A percentile compares a stretch with the other conserved stretches of the same genome.
Conservation (phyloP, 495 filamentous ascomycete species). For the Xylaria venustula region DNA sequence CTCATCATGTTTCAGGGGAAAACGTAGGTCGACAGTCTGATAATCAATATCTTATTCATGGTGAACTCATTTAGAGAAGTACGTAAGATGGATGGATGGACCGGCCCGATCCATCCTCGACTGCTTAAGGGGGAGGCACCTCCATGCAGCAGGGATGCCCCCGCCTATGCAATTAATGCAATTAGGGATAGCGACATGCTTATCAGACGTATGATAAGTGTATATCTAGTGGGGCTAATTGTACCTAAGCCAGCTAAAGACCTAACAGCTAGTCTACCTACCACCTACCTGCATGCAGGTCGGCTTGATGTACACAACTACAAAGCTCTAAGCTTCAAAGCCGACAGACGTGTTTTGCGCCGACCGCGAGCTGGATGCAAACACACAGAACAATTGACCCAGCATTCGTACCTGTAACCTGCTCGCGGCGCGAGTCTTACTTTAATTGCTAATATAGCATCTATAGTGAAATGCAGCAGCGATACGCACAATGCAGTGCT, state of each 20-base stretch:
- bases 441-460: background rate
- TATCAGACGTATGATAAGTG: background rate
- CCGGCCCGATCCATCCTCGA: background rate
- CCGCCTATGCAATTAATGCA: slow-evolving; percentile 3
- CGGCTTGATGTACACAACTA: too few relatives aligned
- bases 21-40: background rate
- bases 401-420: background rate
- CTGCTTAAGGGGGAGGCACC: too few relatives aligned
- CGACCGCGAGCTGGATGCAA: background rate
- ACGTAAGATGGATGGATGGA: background rate
- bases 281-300: too few relatives aligned
- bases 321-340: slow-evolving; percentile 1
- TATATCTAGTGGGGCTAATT: background rate
- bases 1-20: too few relatives aligned
- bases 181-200: background rate
- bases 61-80: too few relatives aligned
- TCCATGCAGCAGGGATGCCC: background rate
- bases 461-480: slow-evolving; percentile 24
- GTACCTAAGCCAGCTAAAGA: background rate
- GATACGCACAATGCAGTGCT: slow-evolving; percentile 56
- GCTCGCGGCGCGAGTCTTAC: background rate
- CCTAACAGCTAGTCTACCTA: too few relatives aligned
- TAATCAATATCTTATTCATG: too few relatives aligned
- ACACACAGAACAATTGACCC: background rate
- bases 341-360: slow-evolving; percentile 1